phyloP scores from a whole-genome alignment of 768 basidiomycete genomes.

The Termitomyces sp. region DNA sequence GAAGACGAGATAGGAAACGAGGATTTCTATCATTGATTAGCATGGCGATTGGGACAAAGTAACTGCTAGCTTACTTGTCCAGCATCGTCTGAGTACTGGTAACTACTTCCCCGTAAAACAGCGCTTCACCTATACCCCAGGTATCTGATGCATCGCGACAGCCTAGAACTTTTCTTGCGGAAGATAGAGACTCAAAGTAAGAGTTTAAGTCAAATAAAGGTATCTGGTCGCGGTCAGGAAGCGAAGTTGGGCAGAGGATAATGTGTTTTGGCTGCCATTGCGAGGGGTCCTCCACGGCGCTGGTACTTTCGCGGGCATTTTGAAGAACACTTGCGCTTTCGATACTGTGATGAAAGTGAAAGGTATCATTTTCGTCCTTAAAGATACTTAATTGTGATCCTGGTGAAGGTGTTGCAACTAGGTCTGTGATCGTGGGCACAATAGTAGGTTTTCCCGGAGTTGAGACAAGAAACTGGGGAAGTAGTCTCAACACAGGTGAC shows the following conservation, averaged over 20 bases:
- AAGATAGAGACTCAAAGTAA: slow-evolving; percentile 53
- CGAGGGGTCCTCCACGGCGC: slow-evolving; percentile 20
- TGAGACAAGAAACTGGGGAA: slow-evolving; percentile 58
- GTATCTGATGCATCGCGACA: slow-evolving; percentile 15
- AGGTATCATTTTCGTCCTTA: slow-evolving; percentile 66
- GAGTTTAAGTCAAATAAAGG: slow-evolving; percentile 66
- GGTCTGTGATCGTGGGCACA: slow-evolving; percentile 32
- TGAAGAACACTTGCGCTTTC: slow-evolving; percentile 25
- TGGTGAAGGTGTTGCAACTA: slow-evolving; percentile 25
- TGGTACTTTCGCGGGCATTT: slow-evolving; percentile 19
- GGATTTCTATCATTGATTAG: slow-evolving; percentile 56
- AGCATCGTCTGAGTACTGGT: slow-evolving; percentile 95
- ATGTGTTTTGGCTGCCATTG: slow-evolving; percentile 47
- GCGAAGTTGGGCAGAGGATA: slow-evolving; percentile 42
- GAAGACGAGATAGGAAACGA: slow-evolving; percentile 58
- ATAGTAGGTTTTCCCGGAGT: slow-evolving; percentile 34
- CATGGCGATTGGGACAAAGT: neutral
- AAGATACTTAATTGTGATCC: slow-evolving; percentile 31
- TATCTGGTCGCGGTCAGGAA: slow-evolving; percentile 47
- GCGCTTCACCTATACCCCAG: slow-evolving; percentile 67
- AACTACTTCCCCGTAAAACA: slow-evolving; percentile 85
- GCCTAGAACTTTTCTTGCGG: slow-evolving; percentile 22
- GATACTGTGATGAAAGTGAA: slow-evolving; percentile 45
- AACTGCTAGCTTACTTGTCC: slow-evolving; percentile 61
- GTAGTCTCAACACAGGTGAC: slow-evolving; percentile 29